Percentiles rank a stretch among this genome's conserved stretches.
Conservation (phyloP, 2,329 filamentous ascomycete species). For the Colletotrichum trifolii region DNA sequence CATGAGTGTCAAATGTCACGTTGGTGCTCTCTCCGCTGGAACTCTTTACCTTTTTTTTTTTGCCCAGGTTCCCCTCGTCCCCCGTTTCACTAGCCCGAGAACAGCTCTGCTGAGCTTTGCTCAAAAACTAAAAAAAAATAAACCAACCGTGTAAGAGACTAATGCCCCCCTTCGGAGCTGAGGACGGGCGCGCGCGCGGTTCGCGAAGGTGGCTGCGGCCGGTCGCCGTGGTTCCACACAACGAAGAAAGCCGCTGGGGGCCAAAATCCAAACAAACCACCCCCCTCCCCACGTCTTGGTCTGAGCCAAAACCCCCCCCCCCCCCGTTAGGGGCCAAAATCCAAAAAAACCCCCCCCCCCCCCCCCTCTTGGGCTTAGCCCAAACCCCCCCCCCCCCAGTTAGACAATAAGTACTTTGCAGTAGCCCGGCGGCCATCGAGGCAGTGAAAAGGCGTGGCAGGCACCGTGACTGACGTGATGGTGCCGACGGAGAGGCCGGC, state of each 20-base stretch:
- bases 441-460: constrained; percentile 1
- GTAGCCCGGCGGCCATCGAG: neutral
- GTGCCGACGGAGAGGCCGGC: constrained; percentile 6
- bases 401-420: constrained; percentile 19
- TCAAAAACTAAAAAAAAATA: constrained; percentile 20
- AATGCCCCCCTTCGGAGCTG: constrained; percentile 28
- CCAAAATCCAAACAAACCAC: constrained; percentile 1
- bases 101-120: constrained; percentile 9
- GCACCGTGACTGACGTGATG: constrained; percentile 25
- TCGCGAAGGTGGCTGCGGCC: neutral
- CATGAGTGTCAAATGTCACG: constrained; percentile 28
- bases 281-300: constrained; percentile 1
- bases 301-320: neutral
- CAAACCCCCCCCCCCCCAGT: neutral
- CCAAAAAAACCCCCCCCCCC: neutral
- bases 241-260: constrained; percentile 18
- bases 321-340: constrained; percentile 16
- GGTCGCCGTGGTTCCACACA: constrained; percentile 5
- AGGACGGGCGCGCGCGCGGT: neutral
- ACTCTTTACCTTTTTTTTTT: constrained; percentile 6
- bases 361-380: neutral
- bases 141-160: constrained; percentile 12
- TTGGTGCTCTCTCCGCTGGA: neutral
- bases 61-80: constrained; percentile 22
- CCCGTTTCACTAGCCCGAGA: constrained; percentile 27